Base-by-base conservation (phyloP, 1,139 yeast genomes). In the Pichia sp. region DNA sequence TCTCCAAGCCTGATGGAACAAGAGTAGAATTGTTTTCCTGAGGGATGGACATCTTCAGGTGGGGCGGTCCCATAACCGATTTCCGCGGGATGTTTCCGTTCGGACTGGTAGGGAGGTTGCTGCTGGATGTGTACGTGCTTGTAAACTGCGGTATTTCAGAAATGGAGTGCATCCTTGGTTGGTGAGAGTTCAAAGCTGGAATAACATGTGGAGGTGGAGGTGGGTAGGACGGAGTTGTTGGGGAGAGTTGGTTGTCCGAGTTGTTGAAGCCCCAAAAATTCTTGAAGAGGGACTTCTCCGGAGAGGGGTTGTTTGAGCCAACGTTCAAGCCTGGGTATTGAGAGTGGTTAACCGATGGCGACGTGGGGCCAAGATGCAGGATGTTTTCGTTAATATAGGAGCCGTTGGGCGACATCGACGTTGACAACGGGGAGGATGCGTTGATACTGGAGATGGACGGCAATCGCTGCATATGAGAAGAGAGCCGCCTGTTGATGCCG, bases 391-490 rank as follows among this genome's bases (percentile, higher is more conserved):
- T 34, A 16, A 34, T 16, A 5, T 13, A n/a, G 23, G 41, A 25
- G n/a, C 47, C 50, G 39, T 25, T 41, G 13, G 53, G 55, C 3
- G 49, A 50, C 19, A 48, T 37, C 4, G 52, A 47, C 2, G 49
- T 31, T 34, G 48, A 51, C 23, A 47, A n/a, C 22, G 54, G 42
- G 21, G 55, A 44, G 9, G 50, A 41, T 16, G 43, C 16, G 19
- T 37, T 31, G 12, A 48, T 26, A 4, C 25, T 41, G 7, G 49
- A 31, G 10, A 49, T 22, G 16, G 61, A 50, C 28, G 59, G 52
- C n/a, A 60, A 46, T 40, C 58, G 60, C 40, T 57, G 60, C 10
- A 49, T 46, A 37, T 58, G 61, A 12, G 55, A 47, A 9, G 62
- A 59, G 3, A 56, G 41, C 23, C 62, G 40, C 31, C 54, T 50